Percentiles rank a stretch among this genome's conserved stretches.
Conservation (phyloP, 2,329 filamentous ascomycete species). For the Neodidymelliopsis sp. region DNA sequence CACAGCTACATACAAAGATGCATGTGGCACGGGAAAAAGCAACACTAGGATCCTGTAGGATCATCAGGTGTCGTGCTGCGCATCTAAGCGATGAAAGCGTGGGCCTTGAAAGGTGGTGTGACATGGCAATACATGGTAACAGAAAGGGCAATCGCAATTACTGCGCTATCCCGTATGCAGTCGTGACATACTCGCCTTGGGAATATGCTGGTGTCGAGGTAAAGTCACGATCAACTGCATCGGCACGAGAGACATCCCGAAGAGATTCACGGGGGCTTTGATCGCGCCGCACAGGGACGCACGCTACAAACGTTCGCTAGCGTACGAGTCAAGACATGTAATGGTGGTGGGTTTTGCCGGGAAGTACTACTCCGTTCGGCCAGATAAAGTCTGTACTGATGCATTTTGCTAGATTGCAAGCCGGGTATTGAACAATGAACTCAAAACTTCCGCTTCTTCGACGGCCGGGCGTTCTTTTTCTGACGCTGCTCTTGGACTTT, state of each 20-base stretch:
- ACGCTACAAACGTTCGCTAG: constrained; percentile 19
- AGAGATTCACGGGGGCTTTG: neutral
- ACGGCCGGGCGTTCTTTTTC: constrained; percentile 88
- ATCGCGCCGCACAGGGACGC: constrained; percentile 3
- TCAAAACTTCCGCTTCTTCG: constrained; percentile 64
- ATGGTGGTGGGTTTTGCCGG: too few relatives aligned
- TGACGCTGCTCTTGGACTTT: constrained; percentile 76
- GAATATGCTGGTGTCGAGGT: constrained; percentile 1
- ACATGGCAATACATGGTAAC: neutral
- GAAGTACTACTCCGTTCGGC: constrained; percentile 2
- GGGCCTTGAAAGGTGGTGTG: constrained; percentile 15
- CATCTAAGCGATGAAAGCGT: constrained; percentile 3
- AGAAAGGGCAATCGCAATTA: constrained; percentile 6
- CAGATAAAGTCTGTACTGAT: constrained; percentile 16
- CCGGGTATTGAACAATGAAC: constrained; percentile 24
- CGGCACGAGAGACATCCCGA: constrained; percentile 5
- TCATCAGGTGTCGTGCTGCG: neutral
- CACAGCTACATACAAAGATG: neutral
- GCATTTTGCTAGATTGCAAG: constrained; percentile 15
- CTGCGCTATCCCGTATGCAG: constrained; percentile 4
- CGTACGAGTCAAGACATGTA: constrained; percentile 2
- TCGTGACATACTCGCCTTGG: constrained; percentile 6
- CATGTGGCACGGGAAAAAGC: constrained; percentile 15
- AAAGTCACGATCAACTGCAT: constrained; percentile 1
- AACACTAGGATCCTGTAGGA: constrained; percentile 16